Percentiles rank a stretch among this genome's conserved stretches.
Evolutionary conservation across 768 basidiomycete species (phyloP).

Genomic region (Lyophyllum atratum): DNA sequence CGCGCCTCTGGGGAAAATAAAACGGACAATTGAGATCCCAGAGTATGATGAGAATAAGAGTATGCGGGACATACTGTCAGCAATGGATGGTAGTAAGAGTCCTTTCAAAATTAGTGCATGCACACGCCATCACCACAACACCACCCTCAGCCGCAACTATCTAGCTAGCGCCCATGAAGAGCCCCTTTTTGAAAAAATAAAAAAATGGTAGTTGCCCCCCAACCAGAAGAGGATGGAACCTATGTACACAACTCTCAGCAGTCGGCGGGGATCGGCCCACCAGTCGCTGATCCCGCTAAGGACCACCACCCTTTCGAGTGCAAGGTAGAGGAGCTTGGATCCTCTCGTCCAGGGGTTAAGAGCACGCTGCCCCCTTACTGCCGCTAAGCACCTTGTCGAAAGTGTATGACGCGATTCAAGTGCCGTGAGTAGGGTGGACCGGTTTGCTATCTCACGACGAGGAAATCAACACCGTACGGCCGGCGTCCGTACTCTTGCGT

Average conservation of each 20-base stretch:
- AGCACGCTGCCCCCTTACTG: neutral
- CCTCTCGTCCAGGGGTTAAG: neutral
- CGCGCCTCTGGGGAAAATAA: conserved; percentile 76
- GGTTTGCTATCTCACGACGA: conserved; percentile 93
- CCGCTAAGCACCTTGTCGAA: neutral
- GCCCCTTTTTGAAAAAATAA: no score
- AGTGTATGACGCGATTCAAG: neutral
- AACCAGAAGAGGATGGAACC: neutral
- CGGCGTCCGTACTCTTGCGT: conserved; percentile 98
- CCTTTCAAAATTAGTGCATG: no score
- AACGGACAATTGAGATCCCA: neutral
- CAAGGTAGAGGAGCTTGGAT: neutral
- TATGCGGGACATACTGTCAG: conserved; percentile 74
- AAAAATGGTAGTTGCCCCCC: neutral
- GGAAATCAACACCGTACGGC: conserved; percentile 98
- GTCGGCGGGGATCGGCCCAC: neutral
- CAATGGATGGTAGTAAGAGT: no score
- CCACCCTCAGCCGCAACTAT: no score
- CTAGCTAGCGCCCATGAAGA: no score
- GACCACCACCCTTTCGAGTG: neutral
- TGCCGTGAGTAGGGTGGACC: conserved; percentile 59
- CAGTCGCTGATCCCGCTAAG: neutral
- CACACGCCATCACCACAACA: no score
- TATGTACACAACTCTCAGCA: neutral
- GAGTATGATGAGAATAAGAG: no score